Evolutionary conservation across 352 stramenopile genomes (phyloP), one percentile per base, ranked within the genome.

Genomic region (Thraustochytrium sp.): DNA sequence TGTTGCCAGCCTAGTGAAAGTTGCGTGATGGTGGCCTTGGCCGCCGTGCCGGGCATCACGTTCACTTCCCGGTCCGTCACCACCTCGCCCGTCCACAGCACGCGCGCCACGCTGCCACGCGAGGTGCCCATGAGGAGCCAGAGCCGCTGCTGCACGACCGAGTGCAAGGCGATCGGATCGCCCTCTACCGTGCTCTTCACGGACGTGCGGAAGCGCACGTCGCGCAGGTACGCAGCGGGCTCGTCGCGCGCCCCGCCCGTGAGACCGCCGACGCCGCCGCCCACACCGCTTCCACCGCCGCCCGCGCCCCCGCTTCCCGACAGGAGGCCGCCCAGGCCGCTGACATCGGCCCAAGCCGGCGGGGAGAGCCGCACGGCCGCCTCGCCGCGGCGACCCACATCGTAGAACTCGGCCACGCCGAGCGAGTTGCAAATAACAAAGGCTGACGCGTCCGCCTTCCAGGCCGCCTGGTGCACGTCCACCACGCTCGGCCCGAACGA

Each of bases 111-210:
- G 2, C 34, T 63, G 0, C 68, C 68, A 5, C 68, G 68, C 9
- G 31, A 46, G 1, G 44, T 72, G 18, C 68, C 68, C 68, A 80
- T 80, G 34, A 80, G 68, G 26, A 80, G 68, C 68, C 68, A 80
- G 4, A 63, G 48, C 11, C 44, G 44, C 11, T 72, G 48, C 51
- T 55, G 42, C 21, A 80, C 37, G 3, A 64, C 68, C 34, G 65
- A 77, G 65, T 62, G 49, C 38, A 77, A 2, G 13, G 9, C 40
- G 34, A 77, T 62, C 16, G 48, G n/a, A 3, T 63, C 68, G 23
- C 68, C 68, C 13, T 72, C 68, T 16, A 80, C 53, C 5, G 48
- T 80, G 51, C 68, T 80, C 31, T 80, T 64, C 13, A 80, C 46
- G 8, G 68, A 49, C 29, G 44, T 46, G 48, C 48, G 48, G 37